Conservation (phyloP, 2,329 filamentous ascomycete species). For the Bipolaris oryzae region DNA sequence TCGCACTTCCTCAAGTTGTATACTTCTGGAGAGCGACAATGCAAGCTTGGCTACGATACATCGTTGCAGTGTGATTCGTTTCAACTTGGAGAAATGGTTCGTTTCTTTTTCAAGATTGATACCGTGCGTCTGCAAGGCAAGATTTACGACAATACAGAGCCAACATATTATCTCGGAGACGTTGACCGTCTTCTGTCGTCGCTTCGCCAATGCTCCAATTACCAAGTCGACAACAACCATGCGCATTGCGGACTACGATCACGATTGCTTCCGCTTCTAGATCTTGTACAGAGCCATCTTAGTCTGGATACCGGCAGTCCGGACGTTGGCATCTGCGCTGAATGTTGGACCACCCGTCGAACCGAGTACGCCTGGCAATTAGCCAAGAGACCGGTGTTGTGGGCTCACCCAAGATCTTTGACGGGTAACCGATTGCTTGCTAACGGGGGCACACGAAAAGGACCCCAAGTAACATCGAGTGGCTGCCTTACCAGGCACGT, state of each 20-base stretch:
- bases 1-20: constrained; percentile 71
- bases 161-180: constrained; percentile 63
- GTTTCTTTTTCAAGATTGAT: constrained; percentile 68
- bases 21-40: constrained; percentile 70
- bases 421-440: constrained; percentile 26
- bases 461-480: constrained; percentile 30
- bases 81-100: constrained; percentile 77
- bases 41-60: constrained; percentile 75
- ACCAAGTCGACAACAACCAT: constrained; percentile 77
- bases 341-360: constrained; percentile 53
- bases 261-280: constrained; percentile 68
- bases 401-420: constrained; percentile 40
- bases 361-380: constrained; percentile 52
- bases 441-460: constrained; percentile 23
- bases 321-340: constrained; percentile 53
- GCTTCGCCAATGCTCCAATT: constrained; percentile 70
- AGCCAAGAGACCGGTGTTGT: constrained; percentile 54
- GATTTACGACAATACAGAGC: constrained; percentile 49
- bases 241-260: constrained; percentile 73
- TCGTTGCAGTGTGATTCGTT: constrained; percentile 76
- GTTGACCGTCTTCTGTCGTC: constrained; percentile 65
- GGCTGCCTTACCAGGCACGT: constrained; percentile 43
- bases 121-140: constrained; percentile 62
- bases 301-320: constrained; percentile 40
- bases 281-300: constrained; percentile 61